Base-by-base conservation (phyloP, 352 stramenopile species). In the Phytophthora sojae region DNA sequence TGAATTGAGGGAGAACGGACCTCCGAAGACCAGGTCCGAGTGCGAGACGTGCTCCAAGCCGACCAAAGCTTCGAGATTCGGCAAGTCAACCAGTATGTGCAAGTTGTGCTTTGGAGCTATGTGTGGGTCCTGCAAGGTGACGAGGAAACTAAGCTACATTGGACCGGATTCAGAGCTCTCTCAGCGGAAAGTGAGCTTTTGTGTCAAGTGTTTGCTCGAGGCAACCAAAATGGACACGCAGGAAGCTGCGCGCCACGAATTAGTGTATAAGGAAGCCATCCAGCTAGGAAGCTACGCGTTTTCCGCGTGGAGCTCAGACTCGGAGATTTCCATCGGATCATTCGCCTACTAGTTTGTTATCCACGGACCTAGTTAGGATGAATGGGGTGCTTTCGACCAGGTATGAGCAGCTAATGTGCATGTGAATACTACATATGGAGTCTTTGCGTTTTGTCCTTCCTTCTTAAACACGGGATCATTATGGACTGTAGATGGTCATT, bases 101-200 rank as follows among this genome's bases (percentile, higher is more conserved):
- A 72, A 71, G 47, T 21, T 76, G 57, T 76, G 64, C 26, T 73
- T 60, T 7, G 52, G 58, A 6, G 3, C 51, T 1, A 19, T 77
- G 14, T 77, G 58, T 15, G 29, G 47, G 2, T 55, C 49, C 9
- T 77, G 69, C 50, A 73, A 69, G 25, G 26, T 77, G 7, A 44
- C 29, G 23, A 71, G 67, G 57, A 73, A 76, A 25, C 35, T 76
- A 30, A 76, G 69, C 59, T 77, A 69, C 44, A 69, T 70, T 44
- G 67, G 35, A 1, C 47, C 55, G 4, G 61, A 74, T 61, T 56
- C 69, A n/a, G 52, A 70, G 37, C 60, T 77, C 14, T 49, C 4
- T 7, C 65, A 58, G n/a, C 51, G 56, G 1, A 71, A 73, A 54
- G 45, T 77, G 54, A 58, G 39, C 14, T 81, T 81, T 64, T 83